Evolutionary conservation across 371 early-diverging fungal species (phyloP).

Genomic region (Mortierella sp.): DNA sequence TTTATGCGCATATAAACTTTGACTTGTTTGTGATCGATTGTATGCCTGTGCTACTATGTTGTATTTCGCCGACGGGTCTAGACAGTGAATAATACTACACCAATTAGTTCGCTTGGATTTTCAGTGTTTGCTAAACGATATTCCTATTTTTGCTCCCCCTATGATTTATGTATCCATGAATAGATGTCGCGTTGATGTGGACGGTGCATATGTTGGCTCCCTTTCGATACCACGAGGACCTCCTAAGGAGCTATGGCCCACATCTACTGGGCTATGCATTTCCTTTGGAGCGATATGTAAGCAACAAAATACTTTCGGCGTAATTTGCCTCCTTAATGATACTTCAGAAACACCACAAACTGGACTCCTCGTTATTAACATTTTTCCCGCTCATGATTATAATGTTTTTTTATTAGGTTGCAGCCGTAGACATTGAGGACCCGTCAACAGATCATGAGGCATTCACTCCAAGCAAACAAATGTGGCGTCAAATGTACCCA

Average conservation of each 20-base stretch:
- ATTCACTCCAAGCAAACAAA: constrained; percentile 30
- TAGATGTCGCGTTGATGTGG: constrained; percentile 62
- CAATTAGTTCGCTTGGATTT: too few species aligned
- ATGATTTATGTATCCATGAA: not conserved
- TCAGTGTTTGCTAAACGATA: not conserved
- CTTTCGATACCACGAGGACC: constrained; percentile 60
- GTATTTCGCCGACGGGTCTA: not conserved
- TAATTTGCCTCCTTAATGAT: not conserved
- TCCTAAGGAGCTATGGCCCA: constrained; percentile 44
- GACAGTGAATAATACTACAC: not conserved
- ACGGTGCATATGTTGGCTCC: constrained; percentile 61
- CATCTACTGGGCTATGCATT: constrained; percentile 50
- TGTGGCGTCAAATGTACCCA: constrained; percentile 48
- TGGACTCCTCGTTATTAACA: not conserved
- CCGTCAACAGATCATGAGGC: constrained; percentile 48
- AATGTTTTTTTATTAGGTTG: constrained; percentile 31
- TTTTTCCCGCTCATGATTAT: not conserved
- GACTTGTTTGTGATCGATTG: not conserved
- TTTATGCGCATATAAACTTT: too few species aligned
- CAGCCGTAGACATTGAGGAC: constrained; percentile 49
- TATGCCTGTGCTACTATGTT: not conserved
- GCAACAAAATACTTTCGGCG: constrained; percentile 4
- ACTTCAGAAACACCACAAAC: not conserved
- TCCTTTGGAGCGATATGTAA: constrained; percentile 51
- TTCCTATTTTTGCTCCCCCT: not conserved